Percentiles rank a stretch among this genome's conserved stretches.
Evolutionary conservation across 495 filamentous ascomycete species (phyloP).

Genomic region (Monascus purpureus): DNA sequence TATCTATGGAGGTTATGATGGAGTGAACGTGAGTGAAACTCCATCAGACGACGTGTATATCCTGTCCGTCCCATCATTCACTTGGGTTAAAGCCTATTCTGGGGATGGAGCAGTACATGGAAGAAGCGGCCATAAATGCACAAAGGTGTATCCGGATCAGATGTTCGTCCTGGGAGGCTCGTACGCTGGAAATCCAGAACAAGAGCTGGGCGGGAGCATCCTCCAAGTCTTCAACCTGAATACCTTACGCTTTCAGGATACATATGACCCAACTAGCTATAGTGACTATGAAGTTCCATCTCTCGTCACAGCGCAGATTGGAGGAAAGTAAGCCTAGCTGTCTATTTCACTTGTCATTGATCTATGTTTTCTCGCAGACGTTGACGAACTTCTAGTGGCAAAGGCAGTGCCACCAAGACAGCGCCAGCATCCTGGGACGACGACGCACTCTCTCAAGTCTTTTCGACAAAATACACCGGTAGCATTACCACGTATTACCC

Average conservation of each 20-base stretch:
- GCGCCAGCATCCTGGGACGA: slow-evolving; percentile 37
- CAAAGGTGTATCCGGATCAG: slow-evolving; percentile 56
- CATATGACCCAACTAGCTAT: slow-evolving; percentile 45
- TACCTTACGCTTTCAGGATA: slow-evolving; percentile 36
- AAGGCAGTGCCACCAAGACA: slow-evolving; percentile 46
- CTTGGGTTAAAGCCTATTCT: slow-evolving; percentile 49
- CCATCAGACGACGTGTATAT: slow-evolving; percentile 58
- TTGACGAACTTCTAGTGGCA: slow-evolving; percentile 11
- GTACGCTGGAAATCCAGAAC: slow-evolving; percentile 7
- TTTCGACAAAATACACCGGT: slow-evolving; percentile 40
- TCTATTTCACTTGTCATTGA: not conserved
- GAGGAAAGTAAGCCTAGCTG: slow-evolving; percentile 36
- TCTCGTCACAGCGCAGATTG: slow-evolving; percentile 42
- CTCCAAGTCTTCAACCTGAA: slow-evolving; percentile 54
- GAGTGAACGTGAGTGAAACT: slow-evolving; percentile 16
- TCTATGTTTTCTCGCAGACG: not conserved
- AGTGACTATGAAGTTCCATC: slow-evolving; percentile 48
- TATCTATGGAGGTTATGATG: slow-evolving; percentile 58
- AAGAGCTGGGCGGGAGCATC: too few species aligned
- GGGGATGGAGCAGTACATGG: slow-evolving; percentile 32
- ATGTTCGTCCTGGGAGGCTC: slow-evolving; percentile 58
- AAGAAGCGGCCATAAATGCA: slow-evolving; percentile 49
- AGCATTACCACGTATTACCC: slow-evolving; percentile 47
- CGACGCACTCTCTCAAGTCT: slow-evolving; percentile 34
- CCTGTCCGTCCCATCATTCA: slow-evolving; percentile 61